phyloP scores from a whole-genome alignment of 306 rosid genomes.

The Lathyrus oleraceus region DNA sequence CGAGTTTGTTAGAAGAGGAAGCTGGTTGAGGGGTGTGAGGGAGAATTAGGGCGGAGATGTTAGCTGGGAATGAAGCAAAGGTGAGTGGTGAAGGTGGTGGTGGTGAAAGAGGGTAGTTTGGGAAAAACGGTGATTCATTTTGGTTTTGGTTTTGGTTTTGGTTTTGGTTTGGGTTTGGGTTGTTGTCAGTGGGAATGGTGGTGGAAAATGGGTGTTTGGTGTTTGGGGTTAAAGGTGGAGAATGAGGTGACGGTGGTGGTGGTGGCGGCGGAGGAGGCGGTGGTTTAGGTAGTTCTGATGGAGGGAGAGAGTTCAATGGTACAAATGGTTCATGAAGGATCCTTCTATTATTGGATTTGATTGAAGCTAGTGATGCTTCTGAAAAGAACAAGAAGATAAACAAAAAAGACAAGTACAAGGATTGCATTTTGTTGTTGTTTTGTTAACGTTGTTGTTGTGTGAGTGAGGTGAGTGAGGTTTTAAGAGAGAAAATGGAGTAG shows the following conservation, averaged over 20 bases:
- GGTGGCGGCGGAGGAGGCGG: slow-evolving; percentile 1
- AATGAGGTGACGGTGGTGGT: background rate
- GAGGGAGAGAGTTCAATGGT: slow-evolving; percentile 51
- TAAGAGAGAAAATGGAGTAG: background rate
- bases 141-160: slow-evolving; percentile 7
- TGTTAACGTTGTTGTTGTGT: background rate
- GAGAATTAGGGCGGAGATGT: slow-evolving; percentile 74
- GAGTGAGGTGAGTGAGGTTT: background rate
- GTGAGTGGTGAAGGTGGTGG: slow-evolving; percentile 72
- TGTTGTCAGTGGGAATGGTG: background rate
- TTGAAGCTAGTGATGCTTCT: background rate
- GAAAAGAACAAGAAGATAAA: slow-evolving; percentile 15
- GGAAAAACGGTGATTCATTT: slow-evolving; percentile 74
- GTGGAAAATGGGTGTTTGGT: slow-evolving; percentile 66
- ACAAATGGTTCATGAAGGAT: slow-evolving; percentile 70
- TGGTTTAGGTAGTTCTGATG: slow-evolving; percentile 50
- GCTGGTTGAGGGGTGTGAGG: slow-evolving; percentile 56
- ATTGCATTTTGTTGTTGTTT: slow-evolving; percentile 48
- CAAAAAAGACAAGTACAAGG: slow-evolving; percentile 17
- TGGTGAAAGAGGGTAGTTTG: slow-evolving; percentile 63
- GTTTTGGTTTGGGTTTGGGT: slow-evolving; percentile 1
- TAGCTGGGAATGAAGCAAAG: slow-evolving; percentile 88
- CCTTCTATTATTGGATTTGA: slow-evolving; percentile 40
- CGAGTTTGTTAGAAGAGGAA: slow-evolving; percentile 48
- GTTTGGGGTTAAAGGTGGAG: slow-evolving; percentile 25